These are phyloP conservation scores for Macrolepiota fuliginosa DNA, from an alignment of 768 basidiomycete species.

Conservation along the genomic window DNA sequence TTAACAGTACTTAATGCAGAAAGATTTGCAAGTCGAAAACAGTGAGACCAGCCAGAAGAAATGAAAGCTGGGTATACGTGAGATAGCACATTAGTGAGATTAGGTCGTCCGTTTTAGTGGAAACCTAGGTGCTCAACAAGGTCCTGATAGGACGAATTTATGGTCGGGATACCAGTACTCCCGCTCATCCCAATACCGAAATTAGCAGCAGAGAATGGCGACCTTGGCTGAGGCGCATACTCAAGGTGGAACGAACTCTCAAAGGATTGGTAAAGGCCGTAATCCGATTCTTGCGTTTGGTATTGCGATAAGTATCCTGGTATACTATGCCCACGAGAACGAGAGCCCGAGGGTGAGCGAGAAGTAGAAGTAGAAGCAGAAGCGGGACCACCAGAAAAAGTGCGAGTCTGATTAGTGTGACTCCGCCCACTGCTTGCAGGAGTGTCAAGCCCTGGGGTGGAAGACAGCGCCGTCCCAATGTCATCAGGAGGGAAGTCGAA, in stretches of 20 bases:
- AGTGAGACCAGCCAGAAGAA: background rate
- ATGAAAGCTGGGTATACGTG: background rate
- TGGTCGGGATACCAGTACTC: constrained; percentile 21
- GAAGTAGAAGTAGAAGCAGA: background rate
- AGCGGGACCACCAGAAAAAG: background rate
- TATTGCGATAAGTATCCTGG: background rate
- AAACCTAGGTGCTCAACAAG: constrained; percentile 70
- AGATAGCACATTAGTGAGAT: background rate
- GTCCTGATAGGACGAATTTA: constrained; percentile 65
- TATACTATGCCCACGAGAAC: background rate
- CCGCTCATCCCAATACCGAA: constrained; percentile 6
- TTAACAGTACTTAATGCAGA: background rate
- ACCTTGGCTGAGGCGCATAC: constrained; percentile 9
- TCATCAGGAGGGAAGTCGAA: constrained; percentile 17
- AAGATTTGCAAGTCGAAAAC: background rate
- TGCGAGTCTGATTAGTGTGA: background rate
- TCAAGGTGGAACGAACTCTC: constrained; percentile 10
- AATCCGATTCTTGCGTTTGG: background rate
- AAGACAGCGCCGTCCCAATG: background rate
- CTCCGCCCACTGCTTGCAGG: background rate
- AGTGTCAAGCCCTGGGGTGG: background rate
- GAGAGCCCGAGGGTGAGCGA: background rate
- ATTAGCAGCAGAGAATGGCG: constrained; percentile 8
- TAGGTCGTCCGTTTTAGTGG: constrained; percentile 14
- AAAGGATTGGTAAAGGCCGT: constrained; percentile 1